Evolutionary conservation across 192 early-diverging fungal genomes (phyloP).

Genomic region (Pilobolus umbonatus): DNA sequence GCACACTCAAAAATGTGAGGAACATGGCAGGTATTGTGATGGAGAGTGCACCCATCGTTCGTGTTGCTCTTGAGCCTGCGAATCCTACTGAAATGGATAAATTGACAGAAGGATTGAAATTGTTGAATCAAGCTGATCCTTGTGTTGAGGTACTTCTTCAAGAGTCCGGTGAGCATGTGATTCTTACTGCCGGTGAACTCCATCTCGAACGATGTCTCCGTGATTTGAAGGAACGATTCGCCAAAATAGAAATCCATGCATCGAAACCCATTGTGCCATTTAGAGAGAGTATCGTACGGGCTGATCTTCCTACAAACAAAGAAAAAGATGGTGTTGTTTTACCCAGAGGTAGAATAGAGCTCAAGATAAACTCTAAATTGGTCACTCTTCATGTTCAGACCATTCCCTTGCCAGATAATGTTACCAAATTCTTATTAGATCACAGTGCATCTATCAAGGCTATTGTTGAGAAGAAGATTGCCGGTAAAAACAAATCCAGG

Average conservation of each 20-base stretch:
- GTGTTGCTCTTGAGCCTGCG: constrained; percentile 92
- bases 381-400: constrained; percentile 60
- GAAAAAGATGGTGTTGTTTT: constrained; percentile 43
- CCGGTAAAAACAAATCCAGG: constrained; percentile 24
- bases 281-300: constrained; percentile 81
- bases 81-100: constrained; percentile 85
- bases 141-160: constrained; percentile 88
- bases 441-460: constrained; percentile 48
- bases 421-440: constrained; percentile 53
- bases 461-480: constrained; percentile 45
- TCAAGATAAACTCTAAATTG: constrained; percentile 56
- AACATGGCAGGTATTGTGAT: constrained; percentile 69
- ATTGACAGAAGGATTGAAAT: constrained; percentile 77
- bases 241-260: constrained; percentile 88
- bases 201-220: constrained; percentile 95
- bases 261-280: constrained; percentile 96
- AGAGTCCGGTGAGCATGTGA: constrained; percentile 95
- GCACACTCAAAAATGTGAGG: constrained; percentile 57
- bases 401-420: constrained; percentile 62
- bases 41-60: constrained; percentile 84
- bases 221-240: constrained; percentile 92
- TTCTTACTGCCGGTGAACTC: constrained; percentile 94
- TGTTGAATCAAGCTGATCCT: constrained; percentile 94
- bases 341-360: constrained; percentile 58
- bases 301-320: constrained; percentile 29